These are phyloP conservation scores for Camillea tinctor DNA, from an alignment of 2,329 filamentous ascomycete genomes.

Conservation along the genomic window DNA sequence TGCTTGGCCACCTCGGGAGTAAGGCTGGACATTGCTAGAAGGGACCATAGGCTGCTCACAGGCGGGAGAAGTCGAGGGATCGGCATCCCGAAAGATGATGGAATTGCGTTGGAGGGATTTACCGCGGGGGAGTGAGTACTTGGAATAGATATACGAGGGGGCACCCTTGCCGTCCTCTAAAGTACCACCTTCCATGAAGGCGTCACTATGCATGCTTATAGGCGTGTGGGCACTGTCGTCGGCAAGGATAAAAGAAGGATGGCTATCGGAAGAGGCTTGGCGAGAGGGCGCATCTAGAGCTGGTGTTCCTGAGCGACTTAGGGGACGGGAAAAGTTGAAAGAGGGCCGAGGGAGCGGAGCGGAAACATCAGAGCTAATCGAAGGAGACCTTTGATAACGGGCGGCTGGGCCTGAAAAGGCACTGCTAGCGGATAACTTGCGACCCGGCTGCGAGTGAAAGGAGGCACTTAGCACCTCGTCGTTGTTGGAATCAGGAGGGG, in stretches of 20 bases:
- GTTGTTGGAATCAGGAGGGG: conserved; percentile 65
- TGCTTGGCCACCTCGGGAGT: conserved; percentile 43
- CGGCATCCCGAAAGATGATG: conserved; percentile 54
- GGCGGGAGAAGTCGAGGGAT: conserved; percentile 53
- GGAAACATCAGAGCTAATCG: conserved; percentile 79
- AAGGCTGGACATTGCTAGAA: conserved; percentile 43
- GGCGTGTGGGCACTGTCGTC: conserved; percentile 69
- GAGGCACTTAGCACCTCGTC: conserved; percentile 63
- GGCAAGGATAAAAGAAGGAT: conserved; percentile 60
- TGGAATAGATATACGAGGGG: conserved; percentile 82
- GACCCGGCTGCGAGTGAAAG: conserved; percentile 63
- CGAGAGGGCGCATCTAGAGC: conserved; percentile 56
- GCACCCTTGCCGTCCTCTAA: conserved; percentile 49
- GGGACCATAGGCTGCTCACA: conserved; percentile 58
- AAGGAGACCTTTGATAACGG: conserved; percentile 74
- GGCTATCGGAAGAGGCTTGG: conserved; percentile 66
- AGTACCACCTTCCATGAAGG: conserved; percentile 52
- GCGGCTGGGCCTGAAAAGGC: conserved; percentile 44
- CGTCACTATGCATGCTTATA: conserved; percentile 70
- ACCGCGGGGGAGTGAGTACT: conserved; percentile 79
- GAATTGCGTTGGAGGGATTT: conserved; percentile 72
- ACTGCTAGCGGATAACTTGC: conserved; percentile 74
- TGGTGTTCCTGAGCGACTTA: conserved; percentile 70
- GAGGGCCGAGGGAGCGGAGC: conserved; percentile 66
- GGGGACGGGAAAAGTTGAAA: conserved; percentile 91